Evolutionary conservation across 2,329 filamentous ascomycete genomes (phyloP).

Genomic region (Pseudofabraea citricarpa): DNA sequence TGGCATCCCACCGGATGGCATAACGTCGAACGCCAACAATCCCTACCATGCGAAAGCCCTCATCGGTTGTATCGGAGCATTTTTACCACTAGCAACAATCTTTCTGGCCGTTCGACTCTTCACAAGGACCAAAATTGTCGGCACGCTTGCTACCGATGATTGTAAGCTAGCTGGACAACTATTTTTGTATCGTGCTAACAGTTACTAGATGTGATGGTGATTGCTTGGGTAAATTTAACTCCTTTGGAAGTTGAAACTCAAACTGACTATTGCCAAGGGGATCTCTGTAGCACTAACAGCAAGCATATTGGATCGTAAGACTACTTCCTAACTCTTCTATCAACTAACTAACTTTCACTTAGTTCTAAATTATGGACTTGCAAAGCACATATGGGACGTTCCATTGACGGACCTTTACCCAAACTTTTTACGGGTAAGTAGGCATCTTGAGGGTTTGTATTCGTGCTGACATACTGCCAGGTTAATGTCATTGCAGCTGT

Average conservation of each 20-base stretch:
- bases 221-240: not conserved
- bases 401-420: conserved; percentile 7
- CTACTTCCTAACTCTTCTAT: no score
- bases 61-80: not conserved
- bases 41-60: not conserved
- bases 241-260: not conserved
- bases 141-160: conserved; percentile 14
- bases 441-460: no score
- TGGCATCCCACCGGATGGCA: not conserved
- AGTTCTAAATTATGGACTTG: conserved; percentile 18
- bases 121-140: conserved; percentile 10
- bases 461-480: conserved; percentile 4
- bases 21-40: not conserved
- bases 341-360: not conserved
- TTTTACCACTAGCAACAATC: not conserved
- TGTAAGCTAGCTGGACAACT: conserved; percentile 7
- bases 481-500: conserved; percentile 17
- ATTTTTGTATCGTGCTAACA: not conserved
- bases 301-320: not conserved
- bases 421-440: conserved; percentile 4
- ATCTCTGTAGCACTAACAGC: not conserved
- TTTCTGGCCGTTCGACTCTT: conserved; percentile 10
- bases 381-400: conserved; percentile 19
- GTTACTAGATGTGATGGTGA: not conserved
- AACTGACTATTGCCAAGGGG: not conserved